Percentiles rank a stretch among this genome's conserved stretches.
Evolutionary conservation across 495 filamentous ascomycete genomes (phyloP).

Genomic region (Aspergillus nidulans): DNA sequence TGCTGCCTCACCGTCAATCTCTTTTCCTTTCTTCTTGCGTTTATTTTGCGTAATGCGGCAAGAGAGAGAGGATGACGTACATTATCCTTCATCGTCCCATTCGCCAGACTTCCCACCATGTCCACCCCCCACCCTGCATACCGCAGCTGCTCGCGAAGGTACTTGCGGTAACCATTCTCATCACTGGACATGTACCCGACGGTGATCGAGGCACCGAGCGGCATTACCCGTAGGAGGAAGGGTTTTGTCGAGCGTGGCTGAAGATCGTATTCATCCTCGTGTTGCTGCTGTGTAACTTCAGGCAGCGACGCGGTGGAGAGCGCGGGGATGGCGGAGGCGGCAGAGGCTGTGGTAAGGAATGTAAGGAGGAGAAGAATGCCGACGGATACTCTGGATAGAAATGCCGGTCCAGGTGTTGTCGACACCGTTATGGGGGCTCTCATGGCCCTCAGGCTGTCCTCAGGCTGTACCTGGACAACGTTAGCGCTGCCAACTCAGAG

Average conservation of each 20-base stretch:
- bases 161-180: slow-evolving; percentile 51
- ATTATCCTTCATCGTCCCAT: slow-evolving; percentile 49
- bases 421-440: too few relatives aligned
- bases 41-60: too few relatives aligned
- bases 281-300: background rate
- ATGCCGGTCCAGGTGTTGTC: background rate
- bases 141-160: slow-evolving; percentile 35
- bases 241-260: slow-evolving; percentile 4
- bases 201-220: slow-evolving; percentile 57
- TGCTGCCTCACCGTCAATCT: slow-evolving; percentile 15
- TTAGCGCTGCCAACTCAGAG: background rate
- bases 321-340: background rate
- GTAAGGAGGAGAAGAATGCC: background rate
- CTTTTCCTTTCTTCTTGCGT: too few relatives aligned
- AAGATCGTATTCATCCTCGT: background rate
- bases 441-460: too few relatives aligned
- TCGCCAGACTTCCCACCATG: slow-evolving; percentile 44
- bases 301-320: background rate
- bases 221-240: slow-evolving; percentile 44
- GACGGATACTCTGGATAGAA: background rate
- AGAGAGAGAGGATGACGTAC: slow-evolving; percentile 14
- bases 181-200: slow-evolving; percentile 47
- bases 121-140: slow-evolving; percentile 40
- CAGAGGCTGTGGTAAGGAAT: background rate
- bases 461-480: background rate